Evolutionary conservation across 305 asterid species (phyloP), one percentile per base, ranked within the genome.

Genomic region (Petunia hybrid): DNA sequence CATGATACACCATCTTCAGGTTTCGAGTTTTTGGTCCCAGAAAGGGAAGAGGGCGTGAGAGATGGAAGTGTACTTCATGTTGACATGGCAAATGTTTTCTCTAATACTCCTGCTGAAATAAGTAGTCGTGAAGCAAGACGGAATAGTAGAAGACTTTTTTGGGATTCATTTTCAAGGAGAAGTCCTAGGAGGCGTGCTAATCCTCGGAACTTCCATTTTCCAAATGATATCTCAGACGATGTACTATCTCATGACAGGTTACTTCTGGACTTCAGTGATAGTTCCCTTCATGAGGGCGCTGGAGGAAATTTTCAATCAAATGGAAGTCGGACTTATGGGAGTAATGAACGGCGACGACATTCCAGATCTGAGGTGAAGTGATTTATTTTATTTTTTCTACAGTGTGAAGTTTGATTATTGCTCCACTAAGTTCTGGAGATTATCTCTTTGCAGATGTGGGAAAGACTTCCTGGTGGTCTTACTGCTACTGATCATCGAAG

Each of bases 131-230:
- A 89, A 77, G 89, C 87, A 75, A 90, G 96, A 84, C 90, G 90
- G 84, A 89, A 90, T 81, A 90, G 91, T 81, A 92, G 97, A 89
- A 91, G 98, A 85, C 89, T 94, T 81, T 95, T 94, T 81, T 90
- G 94, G 97, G 97, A 94, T 84, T 92, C 98, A 63, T 94, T 92
- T 83, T 89, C 97, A 51, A 89, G 97, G 85, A 92, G 92, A 70
- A 81, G 85, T 85, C 91, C 95, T 61, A 89, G 98, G 87, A 88
- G 97, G 84, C 88, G 85, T 80, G 65, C 87, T 39, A 91, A 92
- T 59, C 86, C 91, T 40, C 88, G 89, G 84, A 84, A 83, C 42
- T 85, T 83, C 78, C 69, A 76, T 22, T 87, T 88, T 55, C 83
- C 97, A 41, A 85, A 93, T 51, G 89, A 86, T 84, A 87, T 81